Conservation (phyloP, 495 filamentous ascomycete species). For the Lepidopterella palustris region DNA sequence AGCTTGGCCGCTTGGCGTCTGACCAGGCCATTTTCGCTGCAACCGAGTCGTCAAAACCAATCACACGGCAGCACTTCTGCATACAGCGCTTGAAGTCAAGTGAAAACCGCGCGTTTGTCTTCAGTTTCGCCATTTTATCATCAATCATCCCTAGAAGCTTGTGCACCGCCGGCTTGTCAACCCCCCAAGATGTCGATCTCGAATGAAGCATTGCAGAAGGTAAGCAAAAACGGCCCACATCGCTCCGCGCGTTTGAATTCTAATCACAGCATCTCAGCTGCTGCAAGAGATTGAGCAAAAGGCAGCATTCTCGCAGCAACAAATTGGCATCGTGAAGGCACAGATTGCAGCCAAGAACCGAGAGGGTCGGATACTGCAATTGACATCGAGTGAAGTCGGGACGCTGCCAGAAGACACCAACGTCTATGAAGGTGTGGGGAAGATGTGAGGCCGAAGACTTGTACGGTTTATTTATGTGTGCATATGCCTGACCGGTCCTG, state of each 20-base stretch:
- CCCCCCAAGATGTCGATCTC: constrained; percentile 75
- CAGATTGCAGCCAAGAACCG: constrained; percentile 83
- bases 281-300: constrained; percentile 90
- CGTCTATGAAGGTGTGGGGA: constrained; percentile 91
- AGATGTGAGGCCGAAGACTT: constrained; percentile 62
- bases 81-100: not conserved
- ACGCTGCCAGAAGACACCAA: constrained; percentile 70
- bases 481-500: not conserved
- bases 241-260: not conserved
- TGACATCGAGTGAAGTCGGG: constrained; percentile 77
- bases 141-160: not conserved
- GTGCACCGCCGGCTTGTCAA: not conserved
- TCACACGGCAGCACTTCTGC: not conserved
- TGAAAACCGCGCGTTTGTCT: not conserved
- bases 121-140: not conserved
- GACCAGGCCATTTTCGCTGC: not conserved
- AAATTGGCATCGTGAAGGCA: constrained; percentile 78
- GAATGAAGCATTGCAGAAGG: constrained; percentile 93
- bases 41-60: not conserved
- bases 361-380: constrained; percentile 79
- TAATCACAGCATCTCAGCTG: constrained; percentile 48
- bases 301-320: constrained; percentile 80
- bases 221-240: constrained; percentile 32
- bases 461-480: constrained; percentile 15
- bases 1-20: not conserved